Evolutionary conservation across 2,329 filamentous ascomycete species (phyloP).

Genomic region (Ceratocystis smalleyi): DNA sequence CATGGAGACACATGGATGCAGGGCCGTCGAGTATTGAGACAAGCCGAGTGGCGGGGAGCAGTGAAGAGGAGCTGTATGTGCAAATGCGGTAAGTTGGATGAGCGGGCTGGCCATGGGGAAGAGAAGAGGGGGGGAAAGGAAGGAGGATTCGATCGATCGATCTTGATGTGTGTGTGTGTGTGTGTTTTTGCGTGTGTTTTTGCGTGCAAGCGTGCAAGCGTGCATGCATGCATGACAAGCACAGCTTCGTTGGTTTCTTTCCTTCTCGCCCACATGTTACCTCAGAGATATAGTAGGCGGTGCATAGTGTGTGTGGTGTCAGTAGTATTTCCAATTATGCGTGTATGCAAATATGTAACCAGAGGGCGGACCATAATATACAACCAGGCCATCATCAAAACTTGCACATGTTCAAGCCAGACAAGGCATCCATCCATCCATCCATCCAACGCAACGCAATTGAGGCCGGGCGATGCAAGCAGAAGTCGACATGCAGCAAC

Average conservation of each 20-base stretch:
- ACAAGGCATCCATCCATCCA: no score
- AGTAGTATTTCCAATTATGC: background rate
- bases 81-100: background rate
- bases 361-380: background rate
- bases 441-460: no score
- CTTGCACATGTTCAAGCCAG: no score
- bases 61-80: background rate
- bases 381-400: no score
- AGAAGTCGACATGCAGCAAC: no score
- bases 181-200: background rate
- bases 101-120: background rate
- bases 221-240: background rate
- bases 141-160: background rate
- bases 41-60: conserved; percentile 19
- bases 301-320: background rate
- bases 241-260: background rate
- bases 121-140: background rate
- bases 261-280: background rate
- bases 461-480: no score
- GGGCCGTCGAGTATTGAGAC: conserved; percentile 38
- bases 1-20: conserved; percentile 49
- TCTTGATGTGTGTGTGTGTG: background rate
- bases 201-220: background rate
- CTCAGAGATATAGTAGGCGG: background rate
- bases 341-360: background rate